Evolutionary conservation across 495 filamentous ascomycete species (phyloP), one percentile per base, ranked within the genome.

Genomic region (Diplogelasinospora grovesii): DNA sequence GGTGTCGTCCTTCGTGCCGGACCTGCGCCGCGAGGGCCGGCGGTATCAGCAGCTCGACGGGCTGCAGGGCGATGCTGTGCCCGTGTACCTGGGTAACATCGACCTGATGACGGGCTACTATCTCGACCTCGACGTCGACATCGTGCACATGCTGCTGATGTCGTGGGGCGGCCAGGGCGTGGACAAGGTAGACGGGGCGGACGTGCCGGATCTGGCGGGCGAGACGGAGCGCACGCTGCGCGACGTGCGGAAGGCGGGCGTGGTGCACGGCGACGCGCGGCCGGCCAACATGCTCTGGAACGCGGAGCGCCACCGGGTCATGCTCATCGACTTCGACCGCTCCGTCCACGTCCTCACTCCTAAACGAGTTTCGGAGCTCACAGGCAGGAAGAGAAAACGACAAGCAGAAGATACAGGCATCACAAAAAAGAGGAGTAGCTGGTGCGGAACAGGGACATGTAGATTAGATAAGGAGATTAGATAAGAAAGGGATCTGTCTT

Each of bases 311-410:
- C 28, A 15, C n/a, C n/a, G 28, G 11, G 16, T 31, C n/a, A 31
- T 31, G 28, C 7, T 31, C n/a, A 14, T 31, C 28, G 28, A 31
- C 28, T 31, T 31, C n/a, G 28, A 31, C 28, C 28, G 28, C 7
- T 11, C 28, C 28, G 1, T 14, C 28, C 28, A n/a, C n/a, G n/a
- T n/a, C n/a, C n/a, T n/a, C n/a, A n/a, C n/a, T n/a, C n/a, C n/a
- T n/a, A n/a, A n/a, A n/a, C n/a, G n/a, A n/a, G n/a, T n/a, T n/a
- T n/a, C n/a, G n/a, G n/a, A n/a, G n/a, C n/a, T n/a, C n/a, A n/a
- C n/a, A n/a, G n/a, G n/a, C n/a, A n/a, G n/a, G n/a, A n/a, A n/a
- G n/a, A n/a, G n/a, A n/a, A n/a, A n/a, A n/a, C n/a, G n/a, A n/a
- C n/a, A n/a, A n/a, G n/a, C n/a, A n/a, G n/a, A n/a, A n/a, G n/a